Evolutionary conservation across 2,329 filamentous ascomycete genomes (phyloP), one percentile per base, ranked within the genome.

Genomic region (Trichoderma gracile): DNA sequence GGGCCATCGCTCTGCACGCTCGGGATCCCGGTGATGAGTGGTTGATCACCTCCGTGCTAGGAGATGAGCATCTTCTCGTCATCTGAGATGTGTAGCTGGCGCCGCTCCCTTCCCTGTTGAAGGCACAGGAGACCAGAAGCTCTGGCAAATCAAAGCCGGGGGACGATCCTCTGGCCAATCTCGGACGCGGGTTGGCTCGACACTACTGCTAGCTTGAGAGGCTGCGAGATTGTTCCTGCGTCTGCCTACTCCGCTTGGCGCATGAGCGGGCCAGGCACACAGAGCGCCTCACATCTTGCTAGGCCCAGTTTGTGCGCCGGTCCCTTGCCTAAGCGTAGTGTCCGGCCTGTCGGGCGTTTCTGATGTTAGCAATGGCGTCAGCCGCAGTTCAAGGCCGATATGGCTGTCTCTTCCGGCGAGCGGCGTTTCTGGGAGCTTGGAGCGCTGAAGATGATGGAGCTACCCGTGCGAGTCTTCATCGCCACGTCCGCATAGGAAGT

Each of bases 201-300:
- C 33, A 17, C 58, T 62, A 54, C 33, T 38, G 33, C 10, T 38
- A 38, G 33, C 33, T 38, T 38, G 33, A 14, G 33, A 38, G 33
- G 71, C 68, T 59, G 25, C 57, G 67, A 71, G 68, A 73, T 74
- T 73, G 73, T 74, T 73, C 73, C 72, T 74, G 72, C 72, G 67
- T 74, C 70, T 58, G 59, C 50, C 59, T 47, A 70, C 67, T 74
- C 71, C 63, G 49, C 57, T 56, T 52, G 45, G 54, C 49, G 43
- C 47, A 43, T 53, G 40, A 56, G 49, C 23, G 43, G 46, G 40
- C 63, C 47, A 65, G 63, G 63, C 40, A 65, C 63, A 38, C 33
- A 55, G n/a, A 50, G 50, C 57, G 43, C 42, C 43, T 61, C 42
- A n/a, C 49, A 59, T 42, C 46, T 43, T 42, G 33, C 52, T 64